Base-by-base conservation (phyloP, 768 basidiomycete species). In the Tylopilus vinaceipallidus region DNA sequence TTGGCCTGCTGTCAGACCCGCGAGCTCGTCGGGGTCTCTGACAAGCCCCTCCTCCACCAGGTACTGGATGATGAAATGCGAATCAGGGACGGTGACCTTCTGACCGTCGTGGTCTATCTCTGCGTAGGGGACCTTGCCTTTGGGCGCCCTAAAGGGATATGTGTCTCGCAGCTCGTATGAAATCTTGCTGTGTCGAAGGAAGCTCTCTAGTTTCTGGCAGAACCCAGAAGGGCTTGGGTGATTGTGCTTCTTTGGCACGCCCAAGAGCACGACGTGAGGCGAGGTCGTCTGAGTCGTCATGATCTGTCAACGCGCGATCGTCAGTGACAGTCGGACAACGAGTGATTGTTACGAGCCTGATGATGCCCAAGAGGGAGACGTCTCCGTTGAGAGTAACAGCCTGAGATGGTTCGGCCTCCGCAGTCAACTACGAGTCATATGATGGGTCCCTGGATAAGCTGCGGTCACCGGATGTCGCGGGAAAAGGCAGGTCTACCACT, bases 201-300 rank as follows among this genome's bases (percentile, higher is more conserved):
- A 70, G 6, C 55, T 54, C 47, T 69, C 69, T 3, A 69, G 54
- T 30, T 69, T 69, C 53, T 71, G 64, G 53, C 68, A 71, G 52
- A 66, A 69, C 7, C 64, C 66, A 17, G 68, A 71, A 1, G 33
- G 12, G 20, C 63, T 66, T 19, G 68, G 62, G 3, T 19, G 39
- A 32, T 60, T 42, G 16, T 42, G 43, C 16, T 48, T 44, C 43
- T 66, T 69, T 7, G 56, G 46, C 2, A 63, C 55, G 27, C 59
- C 68, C 33, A 59, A 50, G 14, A 68, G 60, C n/a, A 66, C 46
- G 39, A 66, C 60, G 32, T 54, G 64, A 17, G 58, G 46, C 16
- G 55, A 27, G 17, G 6, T 45, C 19, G 61, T n/a, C 39, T 24
- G 24, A 24, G 39, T 41, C n/a, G 24, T n/a, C 61, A 62, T 62